Base-by-base conservation (phyloP, 2,329 filamentous ascomycete genomes). In the Ceratocystis cacaofunesta region DNA sequence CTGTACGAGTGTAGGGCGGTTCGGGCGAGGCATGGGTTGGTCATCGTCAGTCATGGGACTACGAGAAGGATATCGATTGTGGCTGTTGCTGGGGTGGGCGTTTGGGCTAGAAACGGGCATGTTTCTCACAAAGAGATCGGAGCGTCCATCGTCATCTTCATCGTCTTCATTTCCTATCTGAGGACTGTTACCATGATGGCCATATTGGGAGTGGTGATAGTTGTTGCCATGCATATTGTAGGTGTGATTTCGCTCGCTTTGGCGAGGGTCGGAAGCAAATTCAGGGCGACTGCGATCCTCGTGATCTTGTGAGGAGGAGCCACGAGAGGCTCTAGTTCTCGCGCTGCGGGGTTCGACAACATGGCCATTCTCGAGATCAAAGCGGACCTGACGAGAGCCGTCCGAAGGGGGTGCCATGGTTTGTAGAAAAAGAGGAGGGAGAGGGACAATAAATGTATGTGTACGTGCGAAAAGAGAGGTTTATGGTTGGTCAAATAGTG, bases 1-100 rank as follows among this genome's bases (percentile, higher is more conserved):
- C 64, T 82, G 81, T 19, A 88, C 6, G 28, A 19, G 28, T 88
- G 28, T 79, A 85, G 5, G 82, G 80, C 17, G 89, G 88, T 69
- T 88, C 82, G 70, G 30, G n/a, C 57, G 64, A 41, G 57, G 10
- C 22, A 52, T 62, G 22, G 57, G 43, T 12, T 61, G 64, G 15
- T 57, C 46, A 7, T 65, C 64, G 10, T 65, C 58, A 19, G 58
- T n/a, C 28, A 57, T 55, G 25, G 64, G 58, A 22, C 58, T 62
- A 25, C 58, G 63, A 12, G 55, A 57, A n/a, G 43, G 44, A 28
- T 43, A 50, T 43, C 63, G 48, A 15, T 5, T 52, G 48, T 32
- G 17, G 65, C 63, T 41, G 62, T 25, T 22, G 61, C 44, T 22
- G 64, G 63, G 12, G 61, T 64, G 36, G 22, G 57, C 19, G 50